A percentile compares a stretch with the other conserved stretches of the same genome.
phyloP scores from a whole-genome alignment of 768 basidiomycete genomes.

The Chalciporus piperatus region DNA sequence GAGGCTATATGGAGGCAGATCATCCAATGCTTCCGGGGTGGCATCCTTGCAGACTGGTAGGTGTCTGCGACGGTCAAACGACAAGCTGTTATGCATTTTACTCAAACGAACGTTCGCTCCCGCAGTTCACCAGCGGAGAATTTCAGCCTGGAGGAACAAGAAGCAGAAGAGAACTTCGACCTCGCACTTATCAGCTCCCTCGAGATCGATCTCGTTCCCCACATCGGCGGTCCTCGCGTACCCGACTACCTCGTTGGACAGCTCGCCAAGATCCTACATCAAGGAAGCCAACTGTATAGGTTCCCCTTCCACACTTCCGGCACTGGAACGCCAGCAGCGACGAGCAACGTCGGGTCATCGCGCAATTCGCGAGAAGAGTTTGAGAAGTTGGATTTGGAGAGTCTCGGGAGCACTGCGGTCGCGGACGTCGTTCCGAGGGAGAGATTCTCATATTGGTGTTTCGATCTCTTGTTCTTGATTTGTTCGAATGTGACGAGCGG shows the following conservation, averaged over 20 bases:
- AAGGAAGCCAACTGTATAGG: conserved; percentile 66
- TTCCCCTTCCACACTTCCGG: conserved; percentile 2
- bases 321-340: conserved; percentile 11
- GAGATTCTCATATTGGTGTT: conserved; percentile 90
- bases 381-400: conserved; percentile 38
- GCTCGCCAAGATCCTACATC: conserved; percentile 67
- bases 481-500: conserved; percentile 68
- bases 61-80: conserved; percentile 16
- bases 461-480: conserved; percentile 80
- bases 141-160: conserved; percentile 63
- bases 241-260: conserved; percentile 69
- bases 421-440: conserved; percentile 65
- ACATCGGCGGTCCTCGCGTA: conserved; percentile 64
- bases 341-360: conserved; percentile 6
- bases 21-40: conserved; percentile 78
- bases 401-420: conserved; percentile 58
- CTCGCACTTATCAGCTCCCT: conserved; percentile 73
- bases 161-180: conserved; percentile 83
- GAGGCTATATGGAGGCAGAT: conserved; percentile 86
- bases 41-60: conserved; percentile 82
- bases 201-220: conserved; percentile 77
- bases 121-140: conserved; percentile 54
- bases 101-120: too few species aligned
- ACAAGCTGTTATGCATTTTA: too few species aligned
- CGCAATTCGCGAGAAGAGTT: conserved; percentile 26